These are phyloP conservation scores for Aquanectria penicillioides DNA, from an alignment of 2,329 filamentous ascomycete genomes.

Conservation along the genomic window DNA sequence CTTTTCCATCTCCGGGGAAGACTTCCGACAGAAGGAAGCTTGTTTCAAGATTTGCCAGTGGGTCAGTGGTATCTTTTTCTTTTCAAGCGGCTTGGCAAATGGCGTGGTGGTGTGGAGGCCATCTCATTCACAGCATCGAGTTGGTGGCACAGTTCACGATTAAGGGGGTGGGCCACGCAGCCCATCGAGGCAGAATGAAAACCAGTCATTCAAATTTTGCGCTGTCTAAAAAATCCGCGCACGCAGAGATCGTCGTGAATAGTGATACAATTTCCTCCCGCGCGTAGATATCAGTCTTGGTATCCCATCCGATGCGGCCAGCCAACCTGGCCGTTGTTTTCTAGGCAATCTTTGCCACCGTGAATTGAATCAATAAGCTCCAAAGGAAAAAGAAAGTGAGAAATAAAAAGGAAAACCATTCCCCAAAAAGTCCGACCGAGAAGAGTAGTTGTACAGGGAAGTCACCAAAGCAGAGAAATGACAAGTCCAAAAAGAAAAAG, in stretches of 20 bases:
- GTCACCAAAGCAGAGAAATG: conserved; percentile 22
- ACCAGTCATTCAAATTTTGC: conserved; percentile 17
- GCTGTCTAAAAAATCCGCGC: conserved; percentile 23
- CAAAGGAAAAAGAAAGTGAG: conserved; percentile 22
- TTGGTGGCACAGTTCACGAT: conserved; percentile 14
- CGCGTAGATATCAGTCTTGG: conserved; percentile 37
- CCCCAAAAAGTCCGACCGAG: conserved; percentile 26
- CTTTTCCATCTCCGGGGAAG: conserved; percentile 20
- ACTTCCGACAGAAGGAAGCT: conserved; percentile 27
- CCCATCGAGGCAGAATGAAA: conserved; percentile 16
- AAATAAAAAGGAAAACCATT: conserved; percentile 9
- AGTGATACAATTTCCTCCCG: conserved; percentile 39
- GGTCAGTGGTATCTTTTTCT: background rate
- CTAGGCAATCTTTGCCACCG: conserved; percentile 19
- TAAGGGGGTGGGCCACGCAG: background rate
- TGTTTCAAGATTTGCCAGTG: conserved; percentile 34
- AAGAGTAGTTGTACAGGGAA: conserved; percentile 50
- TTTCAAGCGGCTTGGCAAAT: conserved; percentile 22
- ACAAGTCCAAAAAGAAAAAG: conserved; percentile 22
- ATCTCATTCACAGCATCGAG: conserved; percentile 13
- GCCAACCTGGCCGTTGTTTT: conserved; percentile 16
- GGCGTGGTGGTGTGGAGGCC: conserved; percentile 19
- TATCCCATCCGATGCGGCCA: conserved; percentile 24
- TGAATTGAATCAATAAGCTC: conserved; percentile 23
- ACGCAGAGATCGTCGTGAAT: conserved; percentile 43